Base-by-base conservation (phyloP, 108 stramenopile genomes). In the Fistulifera pelliculosa region DNA sequence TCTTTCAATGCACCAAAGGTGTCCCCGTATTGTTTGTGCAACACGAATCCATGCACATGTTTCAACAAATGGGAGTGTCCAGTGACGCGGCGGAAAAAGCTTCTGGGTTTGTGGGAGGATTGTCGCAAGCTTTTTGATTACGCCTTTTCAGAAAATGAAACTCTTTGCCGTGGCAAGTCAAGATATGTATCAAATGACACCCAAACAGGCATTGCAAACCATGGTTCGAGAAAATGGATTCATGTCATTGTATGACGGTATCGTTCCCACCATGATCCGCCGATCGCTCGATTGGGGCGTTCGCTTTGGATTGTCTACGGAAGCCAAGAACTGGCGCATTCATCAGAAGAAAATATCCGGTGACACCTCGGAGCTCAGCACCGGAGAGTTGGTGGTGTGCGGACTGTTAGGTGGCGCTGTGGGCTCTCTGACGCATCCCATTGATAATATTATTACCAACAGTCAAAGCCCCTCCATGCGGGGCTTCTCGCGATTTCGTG, bases 361-460 rank as follows among this genome's bases (percentile, higher is more conserved):
- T 14, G 19, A 35, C 15, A 23, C 22, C 8, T 15, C 26, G 28
- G n/a, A 63, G 40, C 62, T 63, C 41, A 14, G 5, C n/a, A 27
- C 54, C 11, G 15, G 7, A 5, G 63, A 64, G 47, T 31, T 57
- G 24, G 24, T 56, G 16, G 24, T 17, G 2, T 64, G 63, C 22
- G 63, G 63, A 17, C 45, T 64, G 4, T 31, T 64, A 11, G 63
- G 63, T 8, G 63, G 63, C 2, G 54, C 56, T 18, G n/a, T 35
- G 5, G 14, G 43, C 3, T n/a, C 55, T 5, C n/a, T 57, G 21
- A 64, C 63, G 8, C 63, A 64, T 16, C 63, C 63, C n/a, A 64
- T 64, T 35, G 63, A 64, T 23, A 52, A 49, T 38, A 47, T 64
- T 23, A 57, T 64, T 17, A 64, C 63, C 18, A 56, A 64, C 28